phyloP scores from a whole-genome alignment of 2,329 filamentous ascomycete genomes.

The Aspergillus pseudoterreus region DNA sequence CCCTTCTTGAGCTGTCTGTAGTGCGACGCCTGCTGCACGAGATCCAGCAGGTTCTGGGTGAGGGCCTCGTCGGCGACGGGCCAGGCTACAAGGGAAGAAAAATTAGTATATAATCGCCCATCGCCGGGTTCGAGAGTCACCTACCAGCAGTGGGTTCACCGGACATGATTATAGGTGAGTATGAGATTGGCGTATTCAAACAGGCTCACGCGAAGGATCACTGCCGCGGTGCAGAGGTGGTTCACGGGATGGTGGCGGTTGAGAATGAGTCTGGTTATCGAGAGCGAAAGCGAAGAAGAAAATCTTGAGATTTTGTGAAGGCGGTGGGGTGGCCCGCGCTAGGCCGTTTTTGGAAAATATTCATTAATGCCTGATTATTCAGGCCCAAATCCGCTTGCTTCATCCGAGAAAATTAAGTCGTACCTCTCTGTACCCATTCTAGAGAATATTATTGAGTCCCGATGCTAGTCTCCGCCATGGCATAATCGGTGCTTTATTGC shows the following conservation, averaged over 20 bases:
- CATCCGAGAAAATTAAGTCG: neutral
- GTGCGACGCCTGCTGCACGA: conserved; percentile 66
- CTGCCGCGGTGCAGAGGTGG: conserved; percentile 23
- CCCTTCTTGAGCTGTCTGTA: conserved; percentile 79
- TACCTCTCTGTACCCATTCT: too few relatives aligned
- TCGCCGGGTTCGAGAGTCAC: conserved; percentile 1
- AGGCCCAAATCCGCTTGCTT: neutral
- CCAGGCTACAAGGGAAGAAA: conserved; percentile 51
- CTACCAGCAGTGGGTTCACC: conserved; percentile 29
- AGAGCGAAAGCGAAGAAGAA: conserved; percentile 3
- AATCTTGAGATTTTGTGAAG: neutral
- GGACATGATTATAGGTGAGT: conserved; percentile 24
- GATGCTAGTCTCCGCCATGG: neutral
- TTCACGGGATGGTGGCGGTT: neutral
- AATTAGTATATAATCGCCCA: conserved; percentile 7
- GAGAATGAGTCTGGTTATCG: neutral
- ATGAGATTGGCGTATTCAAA: conserved; percentile 19
- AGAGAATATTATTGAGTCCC: too few relatives aligned
- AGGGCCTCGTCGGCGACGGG: conserved; percentile 70
- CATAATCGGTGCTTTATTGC: neutral
- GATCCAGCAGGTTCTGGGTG: conserved; percentile 76
- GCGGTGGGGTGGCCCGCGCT: neutral
- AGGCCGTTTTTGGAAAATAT: neutral
- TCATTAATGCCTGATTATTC: neutral
- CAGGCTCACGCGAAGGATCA: conserved; percentile 39